Evolutionary conservation across 2,329 filamentous ascomycete genomes (phyloP), one percentile per base, ranked within the genome.

Genomic region (Hymenoscyphus occultus): DNA sequence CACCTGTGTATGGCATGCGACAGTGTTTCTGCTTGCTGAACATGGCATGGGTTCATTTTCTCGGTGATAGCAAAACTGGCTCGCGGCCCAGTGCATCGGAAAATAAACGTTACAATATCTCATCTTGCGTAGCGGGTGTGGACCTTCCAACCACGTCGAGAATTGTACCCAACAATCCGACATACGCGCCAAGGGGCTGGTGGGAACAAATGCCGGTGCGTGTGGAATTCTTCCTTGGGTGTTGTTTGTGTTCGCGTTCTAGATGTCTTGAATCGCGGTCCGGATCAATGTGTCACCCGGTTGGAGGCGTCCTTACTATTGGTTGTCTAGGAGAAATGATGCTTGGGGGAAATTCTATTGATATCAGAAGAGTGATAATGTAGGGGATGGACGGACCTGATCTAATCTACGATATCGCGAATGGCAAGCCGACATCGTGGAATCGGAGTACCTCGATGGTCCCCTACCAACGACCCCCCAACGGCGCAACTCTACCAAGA

Each of bases 51-150:
- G 58, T 42, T 59, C 16, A 22, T 16, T 59, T 19, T 59, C 22
- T 35, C 19, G 9, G n/a, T 54, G 48, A 54, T n/a, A 42, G 35
- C 58, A 7, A 59, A 59, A 59, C 58, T 59, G 58, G 22, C 35
- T 22, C 16, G 9, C n/a, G 2, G 9, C 19, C 5, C n/a, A 14
- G 16, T 19, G 13, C 32, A 40, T 19, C 14, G 54, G 12, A 35
- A 59, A 40, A 59, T n/a, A 39, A 59, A 59, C 58, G 58, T 59
- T 59, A 45, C 58, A 59, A 31, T 59, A 59, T 39, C 39, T 42
- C 57, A 59, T 59, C 57, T 59, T 39, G 39, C 31, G 19, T 59
- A 22, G n/a, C 14, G 9, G 31, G 10, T 39, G 45, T 51, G 19
- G 45, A 10, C 31, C 31, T 59, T 22, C 57, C 57, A 42, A 59